Evolutionary conservation across 2,329 filamentous ascomycete genomes (phyloP), one percentile per base, ranked within the genome.

Genomic region (Grosmannia clavigera): DNA sequence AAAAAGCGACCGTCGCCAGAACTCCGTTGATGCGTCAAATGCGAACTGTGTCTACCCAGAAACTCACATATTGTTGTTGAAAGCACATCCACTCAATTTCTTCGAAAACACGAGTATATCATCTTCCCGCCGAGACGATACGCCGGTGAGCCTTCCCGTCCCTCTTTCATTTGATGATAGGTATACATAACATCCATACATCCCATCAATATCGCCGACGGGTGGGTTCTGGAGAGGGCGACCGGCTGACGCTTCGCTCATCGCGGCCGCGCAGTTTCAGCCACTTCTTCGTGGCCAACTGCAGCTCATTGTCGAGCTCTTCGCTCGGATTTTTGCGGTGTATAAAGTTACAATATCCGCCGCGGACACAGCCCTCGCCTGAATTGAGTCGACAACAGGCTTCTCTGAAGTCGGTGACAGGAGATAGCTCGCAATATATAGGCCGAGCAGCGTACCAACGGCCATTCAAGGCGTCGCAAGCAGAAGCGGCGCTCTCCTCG

Each of bases 301-400:
- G 85, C 67, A 99, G 74, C 67, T 99, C 94, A 64, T 87, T 78
- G 64, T 99, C 94, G 67, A 99, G 78, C 76, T 97, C 92, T 12
- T 90, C 79, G 66, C 82, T 84, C 4, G 94, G 94, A 71, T 97
- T 94, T 79, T 99, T 99, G 70, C 94, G 84, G 73, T 99, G 94
- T 66, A 99, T 99, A 74, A 99, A 99, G 74, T 99, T 99, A 81
- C 94, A 99, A 78, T 97, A 97, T 38, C 94, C 94, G 64, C 92
- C 94, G 65, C 94, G 82, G 52, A 96, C 91, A 74, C 94, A 99
- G 53, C 94, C 94, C 74, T 97, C 94, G 64, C 94, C 94, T 48
- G 83, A 88, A 70, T 99, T 99, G 31, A 97, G 80, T 59, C 94
- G 83, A 75, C 94, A 99, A 73, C 94, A 99, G 22, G 94, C 94